A percentile compares a stretch with the other conserved stretches of the same genome.
Evolutionary conservation across 176 grass and related monocot species (phyloP).

Genomic region (Eremochloa ophiuroides): DNA sequence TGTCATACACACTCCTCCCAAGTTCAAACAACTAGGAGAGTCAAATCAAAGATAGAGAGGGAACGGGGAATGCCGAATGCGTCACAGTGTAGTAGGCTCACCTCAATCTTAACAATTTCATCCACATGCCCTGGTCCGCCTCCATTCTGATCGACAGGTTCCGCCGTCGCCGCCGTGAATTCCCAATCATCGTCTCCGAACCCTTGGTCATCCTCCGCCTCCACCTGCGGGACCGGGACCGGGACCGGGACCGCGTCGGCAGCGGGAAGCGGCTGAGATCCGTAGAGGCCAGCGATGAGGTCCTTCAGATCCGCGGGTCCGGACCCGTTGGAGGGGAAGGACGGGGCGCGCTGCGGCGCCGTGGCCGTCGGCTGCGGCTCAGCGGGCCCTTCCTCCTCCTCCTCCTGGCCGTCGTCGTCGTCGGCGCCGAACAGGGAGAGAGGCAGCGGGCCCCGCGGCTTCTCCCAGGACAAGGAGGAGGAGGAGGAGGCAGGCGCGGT

Average conservation of each 20-base stretch:
- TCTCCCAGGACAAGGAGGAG: constrained; percentile 21
- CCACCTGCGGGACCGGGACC: neutral
- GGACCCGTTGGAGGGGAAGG: neutral
- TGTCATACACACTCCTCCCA: neutral
- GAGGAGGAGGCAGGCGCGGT: neutral
- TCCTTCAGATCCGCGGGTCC: constrained; percentile 38
- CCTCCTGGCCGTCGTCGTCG: neutral
- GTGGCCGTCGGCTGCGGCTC: neutral
- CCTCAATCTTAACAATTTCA: constrained; percentile 18
- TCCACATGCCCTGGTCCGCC: neutral
- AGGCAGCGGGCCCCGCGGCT: constrained; percentile 43
- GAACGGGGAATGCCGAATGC: too few species aligned
- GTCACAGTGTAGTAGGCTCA: too few species aligned
- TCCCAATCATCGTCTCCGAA: constrained; percentile 51
- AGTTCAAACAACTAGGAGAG: too few species aligned
- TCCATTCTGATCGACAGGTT: neutral
- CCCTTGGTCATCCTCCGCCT: constrained; percentile 8
- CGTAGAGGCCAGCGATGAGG: constrained; percentile 46
- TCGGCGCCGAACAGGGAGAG: constrained; percentile 53
- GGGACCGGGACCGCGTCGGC: neutral
- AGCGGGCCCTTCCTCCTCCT: neutral
- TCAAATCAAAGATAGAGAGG: too few species aligned
- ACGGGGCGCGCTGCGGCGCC: neutral
- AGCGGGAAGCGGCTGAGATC: constrained; percentile 19
- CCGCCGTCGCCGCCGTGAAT: constrained; percentile 38